These are phyloP conservation scores for Daldinia eschscholtzii DNA, from an alignment of 2,329 filamentous ascomycete genomes.

Conservation along the genomic window DNA sequence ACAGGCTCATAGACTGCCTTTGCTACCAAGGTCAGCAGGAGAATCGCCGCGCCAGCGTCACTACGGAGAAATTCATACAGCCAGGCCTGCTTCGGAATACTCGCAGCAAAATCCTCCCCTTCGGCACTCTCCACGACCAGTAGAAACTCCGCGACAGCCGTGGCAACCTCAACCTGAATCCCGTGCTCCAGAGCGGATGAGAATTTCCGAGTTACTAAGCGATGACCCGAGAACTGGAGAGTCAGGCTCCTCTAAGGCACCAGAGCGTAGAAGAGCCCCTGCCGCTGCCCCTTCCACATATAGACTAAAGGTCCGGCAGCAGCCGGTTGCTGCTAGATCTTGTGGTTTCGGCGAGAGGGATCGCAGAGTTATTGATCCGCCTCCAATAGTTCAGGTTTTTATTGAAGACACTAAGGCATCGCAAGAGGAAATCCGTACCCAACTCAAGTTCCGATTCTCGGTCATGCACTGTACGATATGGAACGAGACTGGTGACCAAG, in stretches of 20 bases:
- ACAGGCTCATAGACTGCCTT: constrained; percentile 35
- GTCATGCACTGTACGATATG: constrained; percentile 83
- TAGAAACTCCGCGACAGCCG: constrained; percentile 39
- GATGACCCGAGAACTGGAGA: constrained; percentile 43
- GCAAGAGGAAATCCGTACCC: constrained; percentile 64
- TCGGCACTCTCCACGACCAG: constrained; percentile 39
- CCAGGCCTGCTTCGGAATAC: constrained; percentile 39
- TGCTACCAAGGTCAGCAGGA: constrained; percentile 35
- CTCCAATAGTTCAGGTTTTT: constrained; percentile 81
- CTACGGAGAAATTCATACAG: constrained; percentile 39
- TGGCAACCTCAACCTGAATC: constrained; percentile 46
- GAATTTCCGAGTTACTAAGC: constrained; percentile 51
- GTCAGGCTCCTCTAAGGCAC: constrained; percentile 44
- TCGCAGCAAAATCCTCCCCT: constrained; percentile 37
- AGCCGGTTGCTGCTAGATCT: constrained; percentile 81
- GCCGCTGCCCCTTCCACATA: constrained; percentile 52
- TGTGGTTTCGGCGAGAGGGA: constrained; percentile 88
- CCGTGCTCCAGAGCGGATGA: constrained; percentile 50
- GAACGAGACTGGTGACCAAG: constrained; percentile 74
- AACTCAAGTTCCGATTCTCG: constrained; percentile 72
- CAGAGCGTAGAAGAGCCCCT: constrained; percentile 34
- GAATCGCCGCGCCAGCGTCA: constrained; percentile 37
- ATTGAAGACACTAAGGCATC: constrained; percentile 70
- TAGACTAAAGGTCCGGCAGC: constrained; percentile 76
- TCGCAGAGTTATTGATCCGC: constrained; percentile 84